A percentile compares a stretch with the other conserved stretches of the same genome.
Evolutionary conservation across 805 yeast species (phyloP).

Genomic region (Hanseniaspora pseudoguilliermondii): DNA sequence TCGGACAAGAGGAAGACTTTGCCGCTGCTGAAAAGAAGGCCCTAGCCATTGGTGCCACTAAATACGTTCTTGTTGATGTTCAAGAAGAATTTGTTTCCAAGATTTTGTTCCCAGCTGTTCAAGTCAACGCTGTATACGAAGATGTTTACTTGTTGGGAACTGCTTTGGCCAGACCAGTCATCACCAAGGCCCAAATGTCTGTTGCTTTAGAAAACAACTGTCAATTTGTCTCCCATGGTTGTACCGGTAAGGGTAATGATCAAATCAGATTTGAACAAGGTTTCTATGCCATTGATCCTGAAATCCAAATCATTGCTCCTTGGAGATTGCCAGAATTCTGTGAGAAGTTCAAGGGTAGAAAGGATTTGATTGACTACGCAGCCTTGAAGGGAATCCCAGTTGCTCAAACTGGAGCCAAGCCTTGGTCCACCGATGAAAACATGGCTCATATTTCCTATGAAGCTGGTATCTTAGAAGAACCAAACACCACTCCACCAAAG

Average conservation of each 20-base stretch:
- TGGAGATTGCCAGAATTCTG: constrained; percentile 97
- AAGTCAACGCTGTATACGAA: constrained; percentile 94
- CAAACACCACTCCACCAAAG: constrained; percentile 96
- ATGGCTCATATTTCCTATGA: constrained; percentile 97
- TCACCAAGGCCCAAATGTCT: constrained; percentile 94
- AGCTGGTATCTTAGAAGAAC: constrained; percentile 98
- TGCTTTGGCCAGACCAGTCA: constrained; percentile 96
- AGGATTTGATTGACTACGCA: constrained; percentile 88
- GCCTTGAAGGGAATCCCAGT: constrained; percentile 86
- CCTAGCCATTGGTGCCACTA: constrained; percentile 90
- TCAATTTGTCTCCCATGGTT: constrained; percentile 97
- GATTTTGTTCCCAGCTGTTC: constrained; percentile 89
- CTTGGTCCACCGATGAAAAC: constrained; percentile 99
- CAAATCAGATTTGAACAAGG: constrained; percentile 96
- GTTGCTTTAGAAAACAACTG: constrained; percentile 97
- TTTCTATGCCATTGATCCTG: constrained; percentile 96
- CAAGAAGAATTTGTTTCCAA: constrained; percentile 89
- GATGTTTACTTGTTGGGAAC: constrained; percentile 95
- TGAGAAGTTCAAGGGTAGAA: constrained; percentile 95
- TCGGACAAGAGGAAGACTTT: constrained; percentile 98
- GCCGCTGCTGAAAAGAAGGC: constrained; percentile 96
- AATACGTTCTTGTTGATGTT: constrained; percentile 86
- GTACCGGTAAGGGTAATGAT: constrained; percentile 99
- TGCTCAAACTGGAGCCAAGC: constrained; percentile 94
- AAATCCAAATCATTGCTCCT: constrained; percentile 92